Base-by-base conservation (phyloP, 768 basidiomycete species). In the Lactifluus subvellereus region DNA sequence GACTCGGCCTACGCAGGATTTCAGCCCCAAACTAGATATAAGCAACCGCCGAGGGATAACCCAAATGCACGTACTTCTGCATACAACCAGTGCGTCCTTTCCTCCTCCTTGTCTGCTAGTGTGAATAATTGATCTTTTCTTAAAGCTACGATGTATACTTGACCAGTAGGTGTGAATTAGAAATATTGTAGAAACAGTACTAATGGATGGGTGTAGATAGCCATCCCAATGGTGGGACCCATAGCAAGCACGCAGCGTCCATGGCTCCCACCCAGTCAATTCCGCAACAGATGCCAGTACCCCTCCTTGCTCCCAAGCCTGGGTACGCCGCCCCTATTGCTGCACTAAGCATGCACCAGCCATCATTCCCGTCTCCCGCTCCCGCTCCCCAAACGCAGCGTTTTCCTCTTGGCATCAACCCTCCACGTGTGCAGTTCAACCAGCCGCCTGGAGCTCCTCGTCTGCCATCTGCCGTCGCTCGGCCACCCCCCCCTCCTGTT, bases 301-400 rank as follows among this genome's bases (percentile, higher is more conserved):
- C 80, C 9, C 82, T 90, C 65, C 87, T 83, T 4, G 84, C 87
- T 3, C 89, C 88, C 30, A 80, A 80, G 42, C 88, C 89, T 4
- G 88, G 89, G 6, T 91, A 91, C 67, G 82, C 86, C 35, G 83
- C 86, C 3, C 85, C 86, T 38, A 81, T 89, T 33, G 77, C 86
- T 14, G 86, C 82, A 2, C 80, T 89, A 38, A 85, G 83, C 66
- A 74, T 88, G 35, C 74, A 82, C 5, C 80, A 77, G 48, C 82
- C 82, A 2, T 74, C 82, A 2, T 74, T 76, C 33, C 76, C 78
- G 1, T 72, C 77, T 13, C 76, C 56, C 20, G 38, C 62, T 16
- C 6, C 32, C 18, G 20, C 32, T n/a, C 43, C 45, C 22, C 52
- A 57, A 18, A 40, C 27, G 59, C 37, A 54, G 18, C 55, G 78